phyloP scores from a whole-genome alignment of 2,329 filamentous ascomycete species.

The Scedosporium aurantiacum region DNA sequence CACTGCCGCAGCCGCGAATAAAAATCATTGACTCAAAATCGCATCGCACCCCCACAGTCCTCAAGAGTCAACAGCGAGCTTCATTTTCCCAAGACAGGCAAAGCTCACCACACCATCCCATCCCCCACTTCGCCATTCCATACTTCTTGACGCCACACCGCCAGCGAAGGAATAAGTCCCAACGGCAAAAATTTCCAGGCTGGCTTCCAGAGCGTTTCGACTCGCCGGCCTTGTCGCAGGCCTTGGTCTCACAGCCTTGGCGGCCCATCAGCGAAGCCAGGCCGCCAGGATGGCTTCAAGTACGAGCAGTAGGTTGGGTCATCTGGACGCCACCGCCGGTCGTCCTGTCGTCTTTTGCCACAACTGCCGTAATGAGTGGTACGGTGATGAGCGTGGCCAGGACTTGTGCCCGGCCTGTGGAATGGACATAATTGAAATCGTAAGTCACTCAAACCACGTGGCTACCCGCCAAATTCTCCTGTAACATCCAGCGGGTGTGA shows the following conservation, averaged over 20 bases:
- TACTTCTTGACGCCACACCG: neutral
- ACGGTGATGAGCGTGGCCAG: slow-evolving; percentile 55
- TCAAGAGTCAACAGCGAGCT: neutral
- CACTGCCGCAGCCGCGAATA: neutral
- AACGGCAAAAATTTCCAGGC: slow-evolving; percentile 20
- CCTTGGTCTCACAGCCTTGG: slow-evolving; percentile 46
- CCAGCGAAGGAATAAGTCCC: neutral
- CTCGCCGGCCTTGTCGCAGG: slow-evolving; percentile 44
- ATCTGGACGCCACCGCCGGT: slow-evolving; percentile 37
- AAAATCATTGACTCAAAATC: neutral
- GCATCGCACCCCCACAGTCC: neutral
- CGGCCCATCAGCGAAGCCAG: slow-evolving; percentile 39
- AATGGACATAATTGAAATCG: slow-evolving; percentile 76
- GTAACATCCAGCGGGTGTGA: too few relatives aligned
- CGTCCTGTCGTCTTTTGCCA: slow-evolving; percentile 81
- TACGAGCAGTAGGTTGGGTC: slow-evolving; percentile 15
- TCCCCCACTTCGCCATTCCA: neutral
- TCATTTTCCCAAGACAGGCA: neutral
- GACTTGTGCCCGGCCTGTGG: slow-evolving; percentile 61
- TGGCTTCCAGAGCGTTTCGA: slow-evolving; percentile 47
- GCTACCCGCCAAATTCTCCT: too few relatives aligned
- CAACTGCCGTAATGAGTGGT: slow-evolving; percentile 71
- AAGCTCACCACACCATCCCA: neutral
- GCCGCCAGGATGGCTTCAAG: slow-evolving; percentile 26
- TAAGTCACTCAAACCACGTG: slow-evolving; percentile 34